Conservation (phyloP, 306 rosid genomes). For the Malus sieversii region DNA sequence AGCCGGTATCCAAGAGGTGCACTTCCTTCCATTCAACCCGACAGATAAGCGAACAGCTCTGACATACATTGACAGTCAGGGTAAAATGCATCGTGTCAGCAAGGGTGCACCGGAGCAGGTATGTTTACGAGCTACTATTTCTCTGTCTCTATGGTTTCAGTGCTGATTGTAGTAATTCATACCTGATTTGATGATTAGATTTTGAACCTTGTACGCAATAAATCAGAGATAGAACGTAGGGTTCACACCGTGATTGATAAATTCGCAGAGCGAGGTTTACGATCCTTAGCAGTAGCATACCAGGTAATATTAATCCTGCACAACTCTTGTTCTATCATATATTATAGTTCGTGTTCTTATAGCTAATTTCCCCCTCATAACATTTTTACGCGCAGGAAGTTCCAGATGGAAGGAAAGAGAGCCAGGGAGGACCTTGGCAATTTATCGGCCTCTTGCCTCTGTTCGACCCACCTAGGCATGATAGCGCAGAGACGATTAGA, state of each 20-base stretch:
- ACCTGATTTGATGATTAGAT: constrained; percentile 39
- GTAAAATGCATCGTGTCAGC: constrained; percentile 80
- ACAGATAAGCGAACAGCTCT: constrained; percentile 81
- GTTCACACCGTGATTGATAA: constrained; percentile 69
- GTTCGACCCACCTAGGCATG: constrained; percentile 87
- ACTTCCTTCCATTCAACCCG: constrained; percentile 88
- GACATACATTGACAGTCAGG: constrained; percentile 56
- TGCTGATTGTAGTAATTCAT: constrained; percentile 9
- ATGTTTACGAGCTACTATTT: not conserved
- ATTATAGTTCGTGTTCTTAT: not conserved
- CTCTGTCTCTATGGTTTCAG: constrained; percentile 7
- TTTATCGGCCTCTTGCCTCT: constrained; percentile 71
- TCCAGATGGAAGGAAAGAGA: constrained; percentile 68
- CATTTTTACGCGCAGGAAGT: constrained; percentile 45
- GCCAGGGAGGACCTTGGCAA: constrained; percentile 74
- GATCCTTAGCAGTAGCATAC: constrained; percentile 81
- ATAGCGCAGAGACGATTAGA: constrained; percentile 74
- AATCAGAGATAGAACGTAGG: constrained; percentile 58
- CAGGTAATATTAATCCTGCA: constrained; percentile 36
- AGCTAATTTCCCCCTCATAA: not conserved
- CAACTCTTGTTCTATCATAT: not conserved
- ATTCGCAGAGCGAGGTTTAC: constrained; percentile 72
- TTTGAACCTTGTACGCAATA: constrained; percentile 66
- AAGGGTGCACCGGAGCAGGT: constrained; percentile 98
- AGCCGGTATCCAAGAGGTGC: constrained; percentile 64